Conservation (phyloP, 2,329 filamentous ascomycete species). For the Alternaria sp. region DNA sequence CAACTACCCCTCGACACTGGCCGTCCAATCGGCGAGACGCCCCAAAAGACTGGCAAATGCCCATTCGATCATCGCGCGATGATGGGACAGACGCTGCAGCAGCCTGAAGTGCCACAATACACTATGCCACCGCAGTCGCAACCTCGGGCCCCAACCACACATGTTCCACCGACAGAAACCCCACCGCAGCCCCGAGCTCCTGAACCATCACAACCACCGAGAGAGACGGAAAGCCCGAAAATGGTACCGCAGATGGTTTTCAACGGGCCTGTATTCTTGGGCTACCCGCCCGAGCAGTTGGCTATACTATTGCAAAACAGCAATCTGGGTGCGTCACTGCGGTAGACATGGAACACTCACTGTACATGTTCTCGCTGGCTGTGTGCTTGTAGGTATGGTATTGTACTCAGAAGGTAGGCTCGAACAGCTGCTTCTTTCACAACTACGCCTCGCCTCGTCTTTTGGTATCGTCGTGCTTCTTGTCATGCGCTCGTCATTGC, state of each 20-base stretch:
- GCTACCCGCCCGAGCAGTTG: slow-evolving; percentile 63
- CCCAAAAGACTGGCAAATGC: slow-evolving; percentile 40
- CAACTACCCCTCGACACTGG: slow-evolving; percentile 60
- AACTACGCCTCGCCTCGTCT: slow-evolving; percentile 4
- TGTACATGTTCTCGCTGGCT: slow-evolving; percentile 8
- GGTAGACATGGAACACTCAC: slow-evolving; percentile 18
- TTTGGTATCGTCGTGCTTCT: not conserved
- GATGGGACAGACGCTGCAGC: slow-evolving; percentile 24
- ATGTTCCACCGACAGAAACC: slow-evolving; percentile 13
- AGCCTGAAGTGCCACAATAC: slow-evolving; percentile 4
- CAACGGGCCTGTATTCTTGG: slow-evolving; percentile 92
- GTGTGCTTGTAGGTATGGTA: slow-evolving; percentile 31
- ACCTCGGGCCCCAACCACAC: slow-evolving; percentile 17
- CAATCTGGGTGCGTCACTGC: slow-evolving; percentile 39
- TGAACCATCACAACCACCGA: slow-evolving; percentile 9
- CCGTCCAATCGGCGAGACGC: slow-evolving; percentile 30
- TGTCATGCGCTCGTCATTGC: not conserved
- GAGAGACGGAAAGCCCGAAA: slow-evolving; percentile 20
- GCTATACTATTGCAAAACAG: slow-evolving; percentile 45
- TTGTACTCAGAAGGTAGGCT: slow-evolving; percentile 33
- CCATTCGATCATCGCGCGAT: slow-evolving; percentile 44
- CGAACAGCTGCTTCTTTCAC: slow-evolving; percentile 20
- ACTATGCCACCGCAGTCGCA: slow-evolving; percentile 17
- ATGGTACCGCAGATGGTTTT: slow-evolving; percentile 76
- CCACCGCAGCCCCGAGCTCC: slow-evolving; percentile 9